phyloP scores from a whole-genome alignment of 2,329 filamentous ascomycete species.

The Fusarium phyllophilum region DNA sequence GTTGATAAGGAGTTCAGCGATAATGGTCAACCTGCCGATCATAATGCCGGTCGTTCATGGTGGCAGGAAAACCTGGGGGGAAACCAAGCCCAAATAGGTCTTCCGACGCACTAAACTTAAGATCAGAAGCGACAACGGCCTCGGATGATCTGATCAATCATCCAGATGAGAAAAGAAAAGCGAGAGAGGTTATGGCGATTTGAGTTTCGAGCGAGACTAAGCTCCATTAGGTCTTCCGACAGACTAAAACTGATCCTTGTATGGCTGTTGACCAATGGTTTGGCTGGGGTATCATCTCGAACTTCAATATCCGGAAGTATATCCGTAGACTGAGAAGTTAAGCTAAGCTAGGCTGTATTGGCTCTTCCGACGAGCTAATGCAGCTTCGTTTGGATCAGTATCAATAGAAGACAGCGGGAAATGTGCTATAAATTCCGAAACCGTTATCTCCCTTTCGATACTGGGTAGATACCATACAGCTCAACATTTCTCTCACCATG shows the following conservation, averaged over 20 bases:
- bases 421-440: not conserved
- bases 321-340: not conserved
- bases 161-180: not conserved
- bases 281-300: not conserved
- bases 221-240: not conserved
- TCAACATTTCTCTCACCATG: not conserved
- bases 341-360: not conserved
- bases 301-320: not conserved
- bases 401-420: not conserved
- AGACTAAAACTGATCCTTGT: not conserved
- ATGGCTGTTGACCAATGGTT: not conserved
- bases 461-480: fast-evolving
- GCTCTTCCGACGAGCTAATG: not conserved
- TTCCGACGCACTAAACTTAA: not conserved
- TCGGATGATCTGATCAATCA: not conserved
- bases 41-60: not conserved
- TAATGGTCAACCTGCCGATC: not conserved
- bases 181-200: not conserved
- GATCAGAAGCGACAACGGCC: not conserved
- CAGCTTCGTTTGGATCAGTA: not conserved
- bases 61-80: not conserved
- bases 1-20: not conserved
- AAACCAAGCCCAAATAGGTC: not conserved
- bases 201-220: not conserved
- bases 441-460: not conserved